These are phyloP conservation scores for Picochlorum sp. DNA, from an alignment of 139 green algal species.

Conservation along the genomic window DNA sequence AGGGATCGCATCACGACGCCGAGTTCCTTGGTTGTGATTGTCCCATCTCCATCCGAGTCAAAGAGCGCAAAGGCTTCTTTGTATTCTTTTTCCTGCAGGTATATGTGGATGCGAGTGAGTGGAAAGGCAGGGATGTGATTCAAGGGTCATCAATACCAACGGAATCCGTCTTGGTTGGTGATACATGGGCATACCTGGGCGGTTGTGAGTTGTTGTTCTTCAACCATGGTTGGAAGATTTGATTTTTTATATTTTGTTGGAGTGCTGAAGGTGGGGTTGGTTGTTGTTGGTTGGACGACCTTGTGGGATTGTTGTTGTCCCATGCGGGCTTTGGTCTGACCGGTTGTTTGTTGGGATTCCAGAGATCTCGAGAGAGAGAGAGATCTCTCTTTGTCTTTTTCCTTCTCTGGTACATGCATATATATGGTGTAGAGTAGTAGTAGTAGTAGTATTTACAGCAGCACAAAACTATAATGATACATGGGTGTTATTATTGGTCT, in stretches of 20 bases:
- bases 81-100: constrained; percentile 69
- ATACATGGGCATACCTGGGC: neutral
- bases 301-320: too few species aligned
- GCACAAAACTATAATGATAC: too few species aligned
- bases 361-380: too few species aligned
- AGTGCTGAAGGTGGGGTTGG: neutral
- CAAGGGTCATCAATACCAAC: neutral
- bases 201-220: neutral
- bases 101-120: neutral
- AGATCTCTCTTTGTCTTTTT: too few species aligned
- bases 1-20: constrained; percentile 98
- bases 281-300: too few species aligned
- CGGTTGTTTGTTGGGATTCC: too few species aligned
- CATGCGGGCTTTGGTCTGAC: too few species aligned
- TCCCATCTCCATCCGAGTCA: constrained; percentile 70
- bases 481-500: too few species aligned
- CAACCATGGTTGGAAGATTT: neutral
- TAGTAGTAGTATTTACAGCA: too few species aligned
- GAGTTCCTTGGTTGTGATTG: constrained; percentile 96
- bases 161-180: neutral
- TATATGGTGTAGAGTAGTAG: too few species aligned
- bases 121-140: neutral
- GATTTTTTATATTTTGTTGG: neutral
- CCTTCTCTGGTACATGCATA: too few species aligned
- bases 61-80: constrained; percentile 73